Conservation (phyloP, 176 grass and related monocot genomes). For the Elaeis guineensis region DNA sequence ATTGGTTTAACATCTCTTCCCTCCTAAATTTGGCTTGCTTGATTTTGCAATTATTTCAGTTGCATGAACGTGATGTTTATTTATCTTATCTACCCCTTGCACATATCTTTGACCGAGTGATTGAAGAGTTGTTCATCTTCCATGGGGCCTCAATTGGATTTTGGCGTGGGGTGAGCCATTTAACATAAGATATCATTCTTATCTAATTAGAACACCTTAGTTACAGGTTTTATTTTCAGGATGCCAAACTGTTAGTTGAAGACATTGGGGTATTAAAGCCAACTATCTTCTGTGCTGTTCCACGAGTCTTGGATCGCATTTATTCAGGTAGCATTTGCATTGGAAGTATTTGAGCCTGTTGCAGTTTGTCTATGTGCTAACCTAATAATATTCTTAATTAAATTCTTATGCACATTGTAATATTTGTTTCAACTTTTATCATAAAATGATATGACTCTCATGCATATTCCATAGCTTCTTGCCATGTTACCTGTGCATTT, state of each 20-base stretch:
- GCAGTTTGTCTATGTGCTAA: no score
- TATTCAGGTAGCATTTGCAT: constrained; percentile 54
- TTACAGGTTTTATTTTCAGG: constrained; percentile 39
- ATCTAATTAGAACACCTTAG: constrained; percentile 13
- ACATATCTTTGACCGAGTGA: constrained; percentile 90
- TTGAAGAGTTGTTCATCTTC: constrained; percentile 96
- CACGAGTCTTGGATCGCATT: constrained; percentile 91
- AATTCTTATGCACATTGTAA: no score
- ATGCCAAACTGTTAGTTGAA: constrained; percentile 87
- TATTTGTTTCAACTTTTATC: no score
- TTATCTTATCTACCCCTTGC: constrained; percentile 96
- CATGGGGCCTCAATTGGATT: constrained; percentile 93
- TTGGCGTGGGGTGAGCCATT: constrained; percentile 78
- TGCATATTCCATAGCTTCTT: no score
- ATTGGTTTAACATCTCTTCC: background rate
- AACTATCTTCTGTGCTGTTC: constrained; percentile 90
- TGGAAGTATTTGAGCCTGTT: no score
- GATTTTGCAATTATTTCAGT: constrained; percentile 25
- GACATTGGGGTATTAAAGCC: constrained; percentile 82
- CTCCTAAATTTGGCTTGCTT: constrained; percentile 9
- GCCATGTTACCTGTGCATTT: no score
- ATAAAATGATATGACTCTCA: no score
- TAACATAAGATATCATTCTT: constrained; percentile 10
- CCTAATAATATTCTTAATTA: no score
- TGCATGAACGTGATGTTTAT: constrained; percentile 64